Evolutionary conservation across 2,329 filamentous ascomycete genomes (phyloP), one percentile per base, ranked within the genome.

Genomic region (Penicillium sp.): DNA sequence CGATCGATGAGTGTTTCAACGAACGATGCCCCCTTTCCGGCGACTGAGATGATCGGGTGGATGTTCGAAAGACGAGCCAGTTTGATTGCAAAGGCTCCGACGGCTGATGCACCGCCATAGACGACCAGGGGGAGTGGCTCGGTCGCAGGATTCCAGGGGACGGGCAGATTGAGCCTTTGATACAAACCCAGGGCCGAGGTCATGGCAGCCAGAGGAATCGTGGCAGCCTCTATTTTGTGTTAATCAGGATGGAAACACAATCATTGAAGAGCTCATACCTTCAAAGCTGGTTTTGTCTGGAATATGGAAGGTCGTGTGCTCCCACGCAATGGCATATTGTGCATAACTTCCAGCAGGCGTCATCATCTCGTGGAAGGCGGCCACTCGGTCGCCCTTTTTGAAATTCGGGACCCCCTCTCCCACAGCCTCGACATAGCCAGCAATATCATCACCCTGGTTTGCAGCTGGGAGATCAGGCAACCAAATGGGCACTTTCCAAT

Each of bases 11-110:
- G 68, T 0, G 61, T 66, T 63, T 80, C 72, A 3, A 86, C 82
- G 57, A 80, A 80, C 2, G 75, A 60, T 7, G 67, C 67, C 5
- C 80, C 80, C 2, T 74, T 71, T 6, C 84, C 84, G 0, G 84
- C 83, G 7, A 87, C 74, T 52, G 77, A 79, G 55, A 88, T 83
- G 36, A 87, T 68, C 0, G 84, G 85, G 65, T 86, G 82, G 54
- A 87, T 82, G 62, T 83, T 81, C 52, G 76, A 77, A 7, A 71
- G 70, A 4, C 58, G 62, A 9, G 82, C 82, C 13, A 87, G 72
- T 64, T 87, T 82, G 36, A 86, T 68, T 0, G 78, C 79, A 60
- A 81, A 87, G 4, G 79, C 70, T 7, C 84, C 84, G 1, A 87
- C 83, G 0, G 84, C 77, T 0, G 78, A 78, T 1, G 80, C 74